A percentile compares a stretch with the other conserved stretches of the same genome.
phyloP scores from a whole-genome alignment of 1,284 basidiomycete genomes.

The Vanrija sp. region DNA sequence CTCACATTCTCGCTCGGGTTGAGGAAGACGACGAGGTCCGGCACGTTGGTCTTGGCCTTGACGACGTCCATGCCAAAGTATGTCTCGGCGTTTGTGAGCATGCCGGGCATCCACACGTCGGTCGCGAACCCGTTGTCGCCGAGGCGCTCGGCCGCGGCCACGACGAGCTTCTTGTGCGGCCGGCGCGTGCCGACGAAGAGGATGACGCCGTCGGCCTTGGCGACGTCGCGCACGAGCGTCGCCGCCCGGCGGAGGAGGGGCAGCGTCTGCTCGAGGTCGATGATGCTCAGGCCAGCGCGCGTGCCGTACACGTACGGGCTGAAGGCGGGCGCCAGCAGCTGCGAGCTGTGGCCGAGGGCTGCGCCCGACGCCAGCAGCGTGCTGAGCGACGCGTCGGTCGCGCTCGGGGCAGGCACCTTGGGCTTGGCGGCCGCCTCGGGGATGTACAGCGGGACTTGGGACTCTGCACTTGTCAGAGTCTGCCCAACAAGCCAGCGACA shows the following conservation, averaged over 20 bases:
- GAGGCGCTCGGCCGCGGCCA: conserved; percentile 74
- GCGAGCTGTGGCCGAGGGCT: conserved; percentile 83
- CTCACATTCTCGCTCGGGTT: conserved; percentile 80
- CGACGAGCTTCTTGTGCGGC: conserved; percentile 69
- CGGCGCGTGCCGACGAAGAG: conserved; percentile 85
- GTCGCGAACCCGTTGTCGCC: conserved; percentile 73
- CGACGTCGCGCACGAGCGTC: conserved; percentile 76
- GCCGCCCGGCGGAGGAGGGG: conserved; percentile 87
- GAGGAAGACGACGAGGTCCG: conserved; percentile 83
- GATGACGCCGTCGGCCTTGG: conserved; percentile 75
- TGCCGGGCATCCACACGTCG: conserved; percentile 89
- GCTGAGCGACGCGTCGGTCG: conserved; percentile 58
- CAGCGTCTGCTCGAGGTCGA: conserved; percentile 91
- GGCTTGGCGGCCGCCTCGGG: conserved; percentile 11
- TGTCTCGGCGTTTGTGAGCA: conserved; percentile 82
- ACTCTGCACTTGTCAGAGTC: conserved; percentile 3
- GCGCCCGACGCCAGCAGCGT: conserved; percentile 89
- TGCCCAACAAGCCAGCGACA: background rate
- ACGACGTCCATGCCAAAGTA: conserved; percentile 65
- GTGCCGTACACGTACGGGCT: conserved; percentile 92
- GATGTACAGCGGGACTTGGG: conserved; percentile 24
- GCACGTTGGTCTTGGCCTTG: conserved; percentile 60
- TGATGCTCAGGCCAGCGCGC: conserved; percentile 84
- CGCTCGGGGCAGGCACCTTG: conserved; percentile 14
- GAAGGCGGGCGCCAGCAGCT: conserved; percentile 80